phyloP scores from a whole-genome alignment of 2,329 filamentous ascomycete species.

The Amauroascus niger region DNA sequence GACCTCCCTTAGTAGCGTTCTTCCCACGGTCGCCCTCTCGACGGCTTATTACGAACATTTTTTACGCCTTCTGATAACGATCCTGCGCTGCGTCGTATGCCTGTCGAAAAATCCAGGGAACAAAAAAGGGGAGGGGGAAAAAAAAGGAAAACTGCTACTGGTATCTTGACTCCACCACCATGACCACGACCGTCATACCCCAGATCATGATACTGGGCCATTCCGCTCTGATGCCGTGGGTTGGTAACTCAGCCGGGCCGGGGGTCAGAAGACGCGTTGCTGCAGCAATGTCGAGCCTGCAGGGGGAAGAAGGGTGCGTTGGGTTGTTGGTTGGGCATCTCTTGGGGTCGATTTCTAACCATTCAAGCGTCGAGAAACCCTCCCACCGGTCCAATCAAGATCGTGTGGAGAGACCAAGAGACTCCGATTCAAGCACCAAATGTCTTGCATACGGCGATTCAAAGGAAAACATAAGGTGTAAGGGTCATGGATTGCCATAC shows the following conservation, averaged over 20 bases:
- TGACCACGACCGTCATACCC: not conserved
- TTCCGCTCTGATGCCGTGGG: conserved; percentile 2
- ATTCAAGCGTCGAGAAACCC: not conserved
- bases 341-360: conserved; percentile 1
- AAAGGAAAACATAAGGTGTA: not conserved
- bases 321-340: conserved; percentile 8
- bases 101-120: too few relatives aligned
- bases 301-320: not conserved
- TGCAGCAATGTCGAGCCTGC: not conserved
- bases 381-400: not conserved
- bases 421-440: not conserved
- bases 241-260: not conserved
- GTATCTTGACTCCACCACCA: not conserved
- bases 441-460: not conserved
- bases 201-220: conserved; percentile 3
- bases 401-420: not conserved
- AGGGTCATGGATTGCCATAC: conserved; percentile 1
- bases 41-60: too few relatives aligned
- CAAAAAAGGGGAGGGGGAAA: too few relatives aligned
- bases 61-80: not conserved
- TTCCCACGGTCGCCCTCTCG: too few relatives aligned
- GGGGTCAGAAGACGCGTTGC: conserved; percentile 12
- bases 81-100: not conserved
- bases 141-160: too few relatives aligned
- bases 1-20: not conserved